Base-by-base conservation (phyloP, 2,329 filamentous ascomycete genomes). In the Calonectria crousiana region DNA sequence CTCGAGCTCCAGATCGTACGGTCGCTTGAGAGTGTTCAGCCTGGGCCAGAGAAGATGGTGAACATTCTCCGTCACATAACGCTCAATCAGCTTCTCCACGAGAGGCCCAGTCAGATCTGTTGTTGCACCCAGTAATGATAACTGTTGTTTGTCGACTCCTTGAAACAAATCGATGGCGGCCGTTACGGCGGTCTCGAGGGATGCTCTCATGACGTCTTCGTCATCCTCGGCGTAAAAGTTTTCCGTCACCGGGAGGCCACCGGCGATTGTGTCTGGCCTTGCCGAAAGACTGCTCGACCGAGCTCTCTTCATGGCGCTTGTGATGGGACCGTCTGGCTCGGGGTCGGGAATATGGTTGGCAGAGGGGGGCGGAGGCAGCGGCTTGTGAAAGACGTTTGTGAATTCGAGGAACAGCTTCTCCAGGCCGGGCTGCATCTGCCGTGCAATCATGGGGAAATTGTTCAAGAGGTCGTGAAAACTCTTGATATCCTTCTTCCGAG, bases 161-260 rank as follows among this genome's bases (percentile, higher is more conserved):
- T 98, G 96, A 78, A 99, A 99, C 1, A 98, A 89, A 81, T 99
- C 97, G 78, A 99, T 98, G 0, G 96, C 97, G 13, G 94, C 92
- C 13, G 95, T 98, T 14, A 99, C 95, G 1, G 96, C 96, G 1
- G 95, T 97, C 85, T 99, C 97, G 18, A 98, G 87, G 20, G 95
- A 95, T 28, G 93, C 93, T 71, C 96, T 90, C 93, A 99, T 96
- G 36, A 95, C 89, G 78, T 97, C 94, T 83, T 98, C 97, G 78
- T 98, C 96, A 73, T 98, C 95, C 79, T 97, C 95, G 62, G 95
- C 92, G 81, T 94, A 95, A 73, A 94, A 92, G 67, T 93, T 87
- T 81, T 93, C 91, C 38, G 89, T 89, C 64, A 90, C 88, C 0
- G 89, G 89, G 2, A 89, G 79, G 16, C 84, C 84, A 47, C 79